Conservation (phyloP, 2,329 filamentous ascomycete genomes). For the Chaetomium olivaceum region DNA sequence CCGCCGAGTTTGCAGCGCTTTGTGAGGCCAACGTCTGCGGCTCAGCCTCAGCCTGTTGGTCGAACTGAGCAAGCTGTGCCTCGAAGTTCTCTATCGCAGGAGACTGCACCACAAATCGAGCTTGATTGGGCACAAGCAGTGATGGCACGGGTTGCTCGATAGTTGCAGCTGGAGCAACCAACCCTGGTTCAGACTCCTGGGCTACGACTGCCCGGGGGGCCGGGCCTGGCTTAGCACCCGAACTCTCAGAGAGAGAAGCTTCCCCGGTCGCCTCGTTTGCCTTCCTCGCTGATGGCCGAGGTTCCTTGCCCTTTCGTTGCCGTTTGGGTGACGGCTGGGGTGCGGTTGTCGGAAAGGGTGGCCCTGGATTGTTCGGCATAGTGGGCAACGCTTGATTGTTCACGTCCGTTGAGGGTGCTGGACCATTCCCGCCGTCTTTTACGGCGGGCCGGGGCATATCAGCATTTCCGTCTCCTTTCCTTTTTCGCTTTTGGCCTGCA, state of each 20-base stretch:
- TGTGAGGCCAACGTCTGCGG: conserved; percentile 24
- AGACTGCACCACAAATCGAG: conserved; percentile 33
- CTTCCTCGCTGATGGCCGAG: conserved; percentile 31
- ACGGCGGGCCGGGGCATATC: conserved; percentile 11
- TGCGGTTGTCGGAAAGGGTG: background rate
- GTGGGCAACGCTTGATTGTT: conserved; percentile 20
- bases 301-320: conserved; percentile 41
- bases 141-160: conserved; percentile 25
- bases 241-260: background rate
- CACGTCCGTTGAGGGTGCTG: conserved; percentile 10
- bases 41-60: conserved; percentile 31
- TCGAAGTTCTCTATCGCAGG: conserved; percentile 35
- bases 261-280: conserved; percentile 19
- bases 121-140: conserved; percentile 29
- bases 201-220: background rate
- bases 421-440: background rate
- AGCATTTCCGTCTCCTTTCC: conserved; percentile 30
- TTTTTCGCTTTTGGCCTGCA: conserved; percentile 38
- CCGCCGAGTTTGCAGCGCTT: conserved; percentile 21
- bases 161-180: conserved; percentile 17
- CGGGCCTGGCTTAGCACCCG: background rate
- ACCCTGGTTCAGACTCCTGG: conserved; percentile 10
- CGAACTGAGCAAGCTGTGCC: conserved; percentile 35
- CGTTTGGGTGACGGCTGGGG: conserved; percentile 40
- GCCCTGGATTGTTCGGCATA: conserved; percentile 10